phyloP scores from a whole-genome alignment of 2,329 filamentous ascomycete genomes.

The Colletotrichum magnum region DNA sequence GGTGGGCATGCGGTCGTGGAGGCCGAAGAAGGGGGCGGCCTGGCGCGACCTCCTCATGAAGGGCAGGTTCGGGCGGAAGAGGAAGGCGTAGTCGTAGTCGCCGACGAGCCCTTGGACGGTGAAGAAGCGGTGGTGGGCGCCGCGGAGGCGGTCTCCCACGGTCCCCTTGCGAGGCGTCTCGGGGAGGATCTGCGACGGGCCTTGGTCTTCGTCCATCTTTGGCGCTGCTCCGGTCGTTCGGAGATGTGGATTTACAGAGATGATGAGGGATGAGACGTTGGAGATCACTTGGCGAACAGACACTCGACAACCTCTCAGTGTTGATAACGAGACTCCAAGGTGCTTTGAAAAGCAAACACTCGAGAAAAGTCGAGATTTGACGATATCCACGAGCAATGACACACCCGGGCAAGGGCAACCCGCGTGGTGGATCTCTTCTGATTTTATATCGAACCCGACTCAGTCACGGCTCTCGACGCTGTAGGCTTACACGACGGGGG shows the following conservation, averaged over 20 bases:
- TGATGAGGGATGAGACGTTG: background rate
- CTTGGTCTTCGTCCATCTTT: conserved; percentile 70
- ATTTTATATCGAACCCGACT: too few species aligned
- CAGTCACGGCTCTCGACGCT: too few species aligned
- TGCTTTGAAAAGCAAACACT: too few species aligned
- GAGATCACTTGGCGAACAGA: too few species aligned
- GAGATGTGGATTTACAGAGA: background rate
- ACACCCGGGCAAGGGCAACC: background rate
- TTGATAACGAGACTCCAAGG: too few species aligned
- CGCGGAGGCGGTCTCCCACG: conserved; percentile 48
- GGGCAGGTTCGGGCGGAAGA: conserved; percentile 86
- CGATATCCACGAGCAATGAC: too few species aligned
- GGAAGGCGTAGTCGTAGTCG: conserved; percentile 89
- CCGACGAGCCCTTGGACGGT: conserved; percentile 83
- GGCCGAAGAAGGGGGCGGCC: conserved; percentile 86
- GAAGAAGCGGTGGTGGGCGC: conserved; percentile 60
- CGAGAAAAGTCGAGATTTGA: too few species aligned
- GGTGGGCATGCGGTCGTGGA: conserved; percentile 83
- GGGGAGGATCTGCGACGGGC: conserved; percentile 64
- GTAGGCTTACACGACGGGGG: conserved; percentile 13
- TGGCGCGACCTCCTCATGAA: conserved; percentile 77
- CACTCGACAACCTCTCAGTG: too few species aligned
- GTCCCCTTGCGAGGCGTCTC: conserved; percentile 50
- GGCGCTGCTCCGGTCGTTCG: conserved; percentile 3
- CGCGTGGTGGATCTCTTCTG: background rate